Evolutionary conservation across 371 early-diverging fungal species (phyloP), one percentile per base, ranked within the genome.

Genomic region (Coemansia sp.): DNA sequence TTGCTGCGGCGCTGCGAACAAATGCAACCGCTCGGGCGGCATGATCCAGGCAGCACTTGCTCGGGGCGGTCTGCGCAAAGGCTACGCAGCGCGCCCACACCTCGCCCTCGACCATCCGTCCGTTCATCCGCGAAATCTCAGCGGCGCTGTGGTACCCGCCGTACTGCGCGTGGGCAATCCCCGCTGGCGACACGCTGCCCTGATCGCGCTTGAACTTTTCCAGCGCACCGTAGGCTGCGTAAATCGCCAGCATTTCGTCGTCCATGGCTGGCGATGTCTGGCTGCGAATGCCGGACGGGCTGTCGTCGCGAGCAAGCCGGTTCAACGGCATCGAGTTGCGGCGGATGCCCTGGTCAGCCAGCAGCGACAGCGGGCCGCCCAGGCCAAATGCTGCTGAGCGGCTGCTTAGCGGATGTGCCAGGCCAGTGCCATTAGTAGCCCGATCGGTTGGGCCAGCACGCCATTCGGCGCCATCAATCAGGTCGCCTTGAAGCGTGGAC

Each of bases 321-420:
- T 64, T 59, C 5, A 59, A 30, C 5, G 72, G 72, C 58, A 69
- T 48, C 34, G 72, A 72, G 53, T 70, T 72, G 30, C 72, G 72
- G 31, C 72, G 70, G 39, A 51, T n/a, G 8, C 57, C 36, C 20
- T 57, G 38, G 35, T 72, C 72, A 4, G 52, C 33, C 8, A 60
- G 42, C 30, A 61, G 48, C 7, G 55, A 40, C 20, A 55, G 31
- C 20, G 56, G 14, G 9, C 45, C 43, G 11, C 54, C 53, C 14
- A 51, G 11, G 16, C 47, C 65, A n/a, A 61, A 34, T 6, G 20
- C 54, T 10, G 50, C 49, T 9, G 62, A 26, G 4, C 16, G 26
- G 51, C 49, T 26, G 36, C 38, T 40, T 41, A 41, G 42, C n/a
- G 53, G 47, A 26, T 36, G 34, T 12, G 45, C 39, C 3, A 20